Base-by-base conservation (phyloP, 2,329 filamentous ascomycete genomes). In the Raffaelea ambrosiae region DNA sequence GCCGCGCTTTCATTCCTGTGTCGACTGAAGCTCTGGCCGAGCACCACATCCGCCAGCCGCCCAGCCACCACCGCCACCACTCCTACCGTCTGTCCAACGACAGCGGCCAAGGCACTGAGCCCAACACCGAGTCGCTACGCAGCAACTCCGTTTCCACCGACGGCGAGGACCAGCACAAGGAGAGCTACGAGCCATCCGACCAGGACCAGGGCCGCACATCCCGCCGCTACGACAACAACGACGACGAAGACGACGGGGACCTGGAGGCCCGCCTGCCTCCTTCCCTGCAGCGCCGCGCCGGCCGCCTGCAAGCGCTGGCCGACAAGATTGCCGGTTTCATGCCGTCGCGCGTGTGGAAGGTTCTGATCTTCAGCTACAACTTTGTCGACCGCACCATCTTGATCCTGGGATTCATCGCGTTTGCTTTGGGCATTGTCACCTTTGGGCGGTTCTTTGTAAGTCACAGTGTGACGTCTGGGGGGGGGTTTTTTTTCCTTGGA, bases 371-470 rank as follows among this genome's bases (percentile, higher is more conserved):
- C 38, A 63, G 73, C 1, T 88, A 90, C 63, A 73, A 81, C 43
- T 60, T 83, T 8, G 68, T 94, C 26, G 88, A 96, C 61, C 81
- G 89, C 44, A 73, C 83, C 2, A 84, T 94, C 51, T 67, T 96
- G 31, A 74, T 88, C 0, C 73, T 95, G 36, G 88, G 87, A 2
- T 95, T 90, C 57, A 67, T 86, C 40, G 76, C 81, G 1, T 65
- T 95, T 16, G 69, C 77, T 19, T 85, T 81, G 4, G 91, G 91
- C 5, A 76, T 84, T 33, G 76, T 87, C 26, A 82, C 88, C 0
- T 90, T 86, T 59, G 86, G 81, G 22, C 86, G 90, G 23, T 85
- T 96, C 54, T 93, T 93, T 63, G 86, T 90, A 74, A 76, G 86
- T 74, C 38, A 20, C 47, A 23, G 31, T n/a, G 13, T 14, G 10